Conservation (phyloP, 2,329 filamentous ascomycete species). For the Parastagonospora nodorum region DNA sequence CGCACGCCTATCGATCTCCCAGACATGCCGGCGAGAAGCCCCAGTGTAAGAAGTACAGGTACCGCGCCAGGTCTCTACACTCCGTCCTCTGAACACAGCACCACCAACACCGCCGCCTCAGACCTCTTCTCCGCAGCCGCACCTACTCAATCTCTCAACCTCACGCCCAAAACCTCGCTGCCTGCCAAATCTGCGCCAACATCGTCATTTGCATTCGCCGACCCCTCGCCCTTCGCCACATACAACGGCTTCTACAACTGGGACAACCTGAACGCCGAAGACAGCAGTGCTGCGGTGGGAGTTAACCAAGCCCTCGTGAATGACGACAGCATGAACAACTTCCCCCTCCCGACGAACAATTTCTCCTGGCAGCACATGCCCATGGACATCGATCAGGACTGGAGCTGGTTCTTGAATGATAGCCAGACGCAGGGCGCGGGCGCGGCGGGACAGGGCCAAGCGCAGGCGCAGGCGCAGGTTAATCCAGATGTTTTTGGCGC, state of each 20-base stretch:
- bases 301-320: background rate
- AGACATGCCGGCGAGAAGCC: background rate
- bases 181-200: constrained; percentile 5
- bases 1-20: constrained; percentile 1
- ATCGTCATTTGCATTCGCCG: constrained; percentile 15
- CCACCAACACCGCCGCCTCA: background rate
- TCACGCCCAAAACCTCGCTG: constrained; percentile 19
- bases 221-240: constrained; percentile 38
- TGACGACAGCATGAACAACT: constrained; percentile 34
- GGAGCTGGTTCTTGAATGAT: constrained; percentile 48
- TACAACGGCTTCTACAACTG: constrained; percentile 50
- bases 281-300: constrained; percentile 8
- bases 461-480: background rate
- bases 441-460: constrained; percentile 1
- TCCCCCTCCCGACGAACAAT: constrained; percentile 41
- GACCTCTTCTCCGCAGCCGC: constrained; percentile 21
- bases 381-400: constrained; percentile 50
- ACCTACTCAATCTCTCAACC: constrained; percentile 12
- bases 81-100: constrained; percentile 14
- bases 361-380: constrained; percentile 48
- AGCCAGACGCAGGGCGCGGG: constrained; percentile 15
- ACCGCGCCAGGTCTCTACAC: constrained; percentile 12
- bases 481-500: constrained; percentile 22
- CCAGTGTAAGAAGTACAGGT: background rate
- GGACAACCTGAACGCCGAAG: constrained; percentile 25